phyloP scores from a whole-genome alignment of 768 basidiomycete species.

The Gloeopeniophorella convolvens region DNA sequence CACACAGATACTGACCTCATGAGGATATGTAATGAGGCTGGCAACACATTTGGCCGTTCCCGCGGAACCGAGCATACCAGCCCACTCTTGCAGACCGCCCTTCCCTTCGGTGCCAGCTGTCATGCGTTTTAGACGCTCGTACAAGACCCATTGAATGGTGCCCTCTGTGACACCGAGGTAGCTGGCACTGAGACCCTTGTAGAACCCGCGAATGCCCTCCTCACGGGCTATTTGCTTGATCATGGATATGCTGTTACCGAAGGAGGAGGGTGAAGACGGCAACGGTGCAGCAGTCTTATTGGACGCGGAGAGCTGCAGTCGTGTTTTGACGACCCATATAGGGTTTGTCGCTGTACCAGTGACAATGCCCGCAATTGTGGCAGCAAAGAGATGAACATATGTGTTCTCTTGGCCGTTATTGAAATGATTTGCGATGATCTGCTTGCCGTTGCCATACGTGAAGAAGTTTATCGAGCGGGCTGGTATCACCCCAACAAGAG shows the following conservation, averaged over 20 bases:
- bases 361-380: slow-evolving; percentile 76
- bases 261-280: slow-evolving; percentile 24
- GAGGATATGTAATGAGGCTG: slow-evolving; percentile 93
- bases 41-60: slow-evolving; percentile 93
- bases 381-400: slow-evolving; percentile 79
- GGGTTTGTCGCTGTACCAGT: slow-evolving; percentile 94
- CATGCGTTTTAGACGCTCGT: slow-evolving; percentile 83
- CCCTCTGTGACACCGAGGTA: slow-evolving; percentile 95
- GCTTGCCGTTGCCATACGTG: slow-evolving; percentile 96
- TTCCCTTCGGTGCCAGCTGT: slow-evolving; percentile 46
- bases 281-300: background rate
- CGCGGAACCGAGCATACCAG: slow-evolving; percentile 81
- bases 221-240: slow-evolving; percentile 70
- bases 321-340: slow-evolving; percentile 99
- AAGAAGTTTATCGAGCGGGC: slow-evolving; percentile 98
- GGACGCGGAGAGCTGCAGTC: slow-evolving; percentile 66
- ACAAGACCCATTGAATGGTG: slow-evolving; percentile 95
- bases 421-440: slow-evolving; percentile 76
- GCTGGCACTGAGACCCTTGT: slow-evolving; percentile 91
- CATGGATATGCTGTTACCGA: slow-evolving; percentile 51
- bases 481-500: slow-evolving; percentile 89
- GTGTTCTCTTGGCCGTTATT: slow-evolving; percentile 78
- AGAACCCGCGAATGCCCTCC: slow-evolving; percentile 84
- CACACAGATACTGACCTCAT: slow-evolving; percentile 62
- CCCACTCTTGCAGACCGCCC: slow-evolving; percentile 60